phyloP scores from a whole-genome alignment of 2,329 filamentous ascomycete genomes.

The Cyphellophora europaea region DNA sequence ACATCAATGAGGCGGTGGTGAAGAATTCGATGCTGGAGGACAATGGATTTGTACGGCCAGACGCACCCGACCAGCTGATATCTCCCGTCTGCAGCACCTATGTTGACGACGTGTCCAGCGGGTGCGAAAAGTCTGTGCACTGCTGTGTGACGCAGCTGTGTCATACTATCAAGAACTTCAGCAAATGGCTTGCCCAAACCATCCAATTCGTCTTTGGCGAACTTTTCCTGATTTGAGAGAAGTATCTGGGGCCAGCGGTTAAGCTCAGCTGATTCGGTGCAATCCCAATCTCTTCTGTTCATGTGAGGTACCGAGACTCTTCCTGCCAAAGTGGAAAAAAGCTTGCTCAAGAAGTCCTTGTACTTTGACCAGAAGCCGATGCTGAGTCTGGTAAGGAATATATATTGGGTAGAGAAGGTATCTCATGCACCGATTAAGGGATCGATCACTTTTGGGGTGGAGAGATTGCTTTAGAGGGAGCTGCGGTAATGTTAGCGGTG shows the following conservation, averaged over 20 bases:
- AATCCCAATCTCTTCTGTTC: neutral
- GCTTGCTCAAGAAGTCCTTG: neutral
- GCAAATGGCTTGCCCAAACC: neutral
- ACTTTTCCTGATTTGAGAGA: neutral
- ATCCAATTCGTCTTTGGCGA: neutral
- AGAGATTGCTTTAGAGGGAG: neutral
- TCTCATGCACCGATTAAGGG: neutral
- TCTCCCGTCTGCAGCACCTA: neutral
- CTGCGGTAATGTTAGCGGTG: neutral
- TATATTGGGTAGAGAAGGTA: neutral
- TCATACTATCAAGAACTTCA: neutral
- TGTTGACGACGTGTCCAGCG: no score
- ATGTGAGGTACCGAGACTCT: neutral
- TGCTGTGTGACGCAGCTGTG: neutral
- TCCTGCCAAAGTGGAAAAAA: neutral
- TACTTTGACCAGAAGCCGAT: neutral
- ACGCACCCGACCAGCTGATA: neutral
- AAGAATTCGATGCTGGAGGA: slow-evolving; percentile 1
- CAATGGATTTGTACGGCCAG: neutral
- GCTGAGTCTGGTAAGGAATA: neutral
- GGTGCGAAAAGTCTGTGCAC: neutral
- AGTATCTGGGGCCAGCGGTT: neutral
- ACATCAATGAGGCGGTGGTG: no score
- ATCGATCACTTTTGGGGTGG: neutral
- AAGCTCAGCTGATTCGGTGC: neutral